phyloP scores from a whole-genome alignment of 169 alveolate species.

The Plasmodium berghei region DNA sequence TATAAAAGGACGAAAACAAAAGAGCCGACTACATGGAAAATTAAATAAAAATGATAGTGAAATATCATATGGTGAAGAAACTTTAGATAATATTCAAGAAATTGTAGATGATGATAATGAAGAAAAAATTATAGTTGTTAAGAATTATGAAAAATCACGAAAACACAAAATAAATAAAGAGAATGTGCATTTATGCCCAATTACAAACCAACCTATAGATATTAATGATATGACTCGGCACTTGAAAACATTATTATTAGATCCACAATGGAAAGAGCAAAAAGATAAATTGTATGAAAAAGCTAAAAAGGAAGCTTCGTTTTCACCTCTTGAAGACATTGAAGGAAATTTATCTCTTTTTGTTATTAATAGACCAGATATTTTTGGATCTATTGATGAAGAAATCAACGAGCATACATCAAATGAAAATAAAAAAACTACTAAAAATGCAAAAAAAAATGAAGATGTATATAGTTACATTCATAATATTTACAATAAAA shows the following conservation, averaged over 20 bases:
- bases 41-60: constrained; percentile 55
- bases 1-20: constrained; percentile 11
- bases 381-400: constrained; percentile 93
- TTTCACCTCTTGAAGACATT: constrained; percentile 90
- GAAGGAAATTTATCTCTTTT: constrained; percentile 90
- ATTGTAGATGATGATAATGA: constrained; percentile 82
- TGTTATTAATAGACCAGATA: constrained; percentile 92
- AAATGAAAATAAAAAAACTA: constrained; percentile 52
- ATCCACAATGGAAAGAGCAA: constrained; percentile 97
- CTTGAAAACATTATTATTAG: constrained; percentile 93
- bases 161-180: constrained; percentile 79
- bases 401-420: constrained; percentile 80
- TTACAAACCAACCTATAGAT: constrained; percentile 94
- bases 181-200: constrained; percentile 94
- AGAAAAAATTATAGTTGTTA: constrained; percentile 88
- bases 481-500: constrained; percentile 56
- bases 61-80: constrained; percentile 30
- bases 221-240: constrained; percentile 94
- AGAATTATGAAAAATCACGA: constrained; percentile 85
- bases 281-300: constrained; percentile 89
- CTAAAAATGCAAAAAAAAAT: constrained; percentile 25
- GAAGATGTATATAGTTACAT: constrained; percentile 61
- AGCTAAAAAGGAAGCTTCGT: constrained; percentile 91
- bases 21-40: constrained; percentile 18
- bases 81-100: background rate